phyloP scores from a whole-genome alignment of 2,329 filamentous ascomycete genomes.

The Fusarium falciforme region DNA sequence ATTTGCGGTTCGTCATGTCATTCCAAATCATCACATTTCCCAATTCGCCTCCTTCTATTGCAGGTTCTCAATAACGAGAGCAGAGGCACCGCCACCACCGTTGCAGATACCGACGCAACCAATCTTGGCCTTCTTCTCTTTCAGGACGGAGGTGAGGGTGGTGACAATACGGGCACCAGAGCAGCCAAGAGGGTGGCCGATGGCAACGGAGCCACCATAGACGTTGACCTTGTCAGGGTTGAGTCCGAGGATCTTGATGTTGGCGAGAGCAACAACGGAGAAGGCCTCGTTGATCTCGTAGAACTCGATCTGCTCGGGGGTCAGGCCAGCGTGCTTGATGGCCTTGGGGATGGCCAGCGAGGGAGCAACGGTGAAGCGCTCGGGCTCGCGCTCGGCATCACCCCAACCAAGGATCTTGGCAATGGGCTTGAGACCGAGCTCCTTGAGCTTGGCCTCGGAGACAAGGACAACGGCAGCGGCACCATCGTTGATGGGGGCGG shows the following conservation, averaged over 20 bases:
- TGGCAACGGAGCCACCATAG: conserved; percentile 93
- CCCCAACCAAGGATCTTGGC: conserved; percentile 98
- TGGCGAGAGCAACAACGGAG: conserved; percentile 94
- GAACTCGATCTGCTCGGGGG: conserved; percentile 82
- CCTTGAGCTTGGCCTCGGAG: conserved; percentile 93
- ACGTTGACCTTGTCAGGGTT: conserved; percentile 91
- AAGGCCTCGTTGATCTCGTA: conserved; percentile 99
- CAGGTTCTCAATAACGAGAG: conserved; percentile 86
- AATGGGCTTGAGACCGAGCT: conserved; percentile 89
- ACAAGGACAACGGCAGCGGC: conserved; percentile 92
- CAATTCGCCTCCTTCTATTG: conserved; percentile 55
- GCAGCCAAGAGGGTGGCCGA: conserved; percentile 93
- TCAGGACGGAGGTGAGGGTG: conserved; percentile 88
- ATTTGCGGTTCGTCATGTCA: conserved; percentile 30
- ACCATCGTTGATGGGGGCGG: conserved; percentile 95
- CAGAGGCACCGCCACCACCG: conserved; percentile 94
- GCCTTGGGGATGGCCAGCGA: conserved; percentile 97
- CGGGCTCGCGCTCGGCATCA: conserved; percentile 89
- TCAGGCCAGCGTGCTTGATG: conserved; percentile 90
- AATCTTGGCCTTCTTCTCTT: conserved; percentile 92
- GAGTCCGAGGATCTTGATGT: conserved; percentile 90
- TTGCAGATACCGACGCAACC: conserved; percentile 97
- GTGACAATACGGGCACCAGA: conserved; percentile 94
- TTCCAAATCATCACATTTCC: conserved; percentile 41
- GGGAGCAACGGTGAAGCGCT: conserved; percentile 95